Evolutionary conservation across 805 yeast genomes (phyloP), one percentile per base, ranked within the genome.

Genomic region (Candida yuanshanica): DNA sequence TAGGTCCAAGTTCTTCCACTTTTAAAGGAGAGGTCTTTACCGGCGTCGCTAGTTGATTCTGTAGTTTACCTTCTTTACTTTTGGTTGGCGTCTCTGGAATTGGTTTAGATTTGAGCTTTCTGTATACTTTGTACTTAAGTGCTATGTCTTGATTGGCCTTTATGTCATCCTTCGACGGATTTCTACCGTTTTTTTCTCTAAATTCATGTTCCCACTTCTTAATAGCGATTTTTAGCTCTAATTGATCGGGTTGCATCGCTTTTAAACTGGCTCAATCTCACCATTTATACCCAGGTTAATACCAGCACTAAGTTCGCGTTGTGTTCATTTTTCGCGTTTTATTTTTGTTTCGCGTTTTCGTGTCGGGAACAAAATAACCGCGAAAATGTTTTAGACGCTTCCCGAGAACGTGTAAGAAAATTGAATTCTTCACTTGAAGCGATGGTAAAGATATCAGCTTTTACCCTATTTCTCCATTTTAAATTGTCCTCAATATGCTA

Each of bases 1-100:
- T 87, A 1, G 96, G 96, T 0, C 95, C 95, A 11, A 86, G 56
- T 45, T 78, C 83, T 0, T 52, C 37, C 7, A 45, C 38, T 5
- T 22, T 18, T 4, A 43, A 32, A 9, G 60, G 55, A 7, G 57
- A 51, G 4, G 58, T 50, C 37, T 50, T 49, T 23, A 50, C 50
- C 8, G 57, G 56, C 2, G 57, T 53, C 6, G 45, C 34, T 20
- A 50, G 33, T 16, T 49, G 39, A n/a, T n/a, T n/a, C 37, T 24
- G 42, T 12, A 23, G 12, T 27, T 42, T 37, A n/a, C 31, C 31
- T 18, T 27, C 10, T 14, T 14, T 20, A 24, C 37, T 47, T 55
- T 42, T 61, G 54, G 32, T 55, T 39, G 38, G 47, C 22, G 27
- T 66, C 58, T 45, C 65, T 64, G 39, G 60, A 51, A 37, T 60